Evolutionary conservation across 2,329 filamentous ascomycete genomes (phyloP), one percentile per base, ranked within the genome.

Genomic region (Botrytis tulipae): DNA sequence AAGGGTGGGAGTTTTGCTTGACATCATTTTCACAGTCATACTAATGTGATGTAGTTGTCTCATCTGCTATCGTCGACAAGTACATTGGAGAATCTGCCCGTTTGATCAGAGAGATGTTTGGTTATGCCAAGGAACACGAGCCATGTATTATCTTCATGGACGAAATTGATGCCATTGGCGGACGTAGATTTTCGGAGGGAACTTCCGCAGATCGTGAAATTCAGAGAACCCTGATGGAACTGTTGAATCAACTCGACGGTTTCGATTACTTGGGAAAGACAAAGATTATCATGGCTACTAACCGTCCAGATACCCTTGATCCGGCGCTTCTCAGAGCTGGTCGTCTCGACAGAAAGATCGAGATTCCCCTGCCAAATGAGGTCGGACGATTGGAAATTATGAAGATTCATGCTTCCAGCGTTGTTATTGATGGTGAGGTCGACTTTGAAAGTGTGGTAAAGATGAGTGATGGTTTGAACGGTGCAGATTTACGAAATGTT

Each of bases 141-240:
- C 96, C 96, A 57, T 99, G 96, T 83, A 99, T 99, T 83, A 99
- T 99, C 85, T 99, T 99, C 89, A 99, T 99, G 96, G 97, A 99
- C 87, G 96, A 99, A 85, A 99, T 99, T 82, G 96, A 99, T 82
- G 96, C 96, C 81, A 99, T 99, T 81, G 96, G 96, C 82, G 97
- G 97, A 76, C 90, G 97, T 80, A 90, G 96, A 80, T 99, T 99
- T 84, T 97, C 94, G 0, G 96, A 99, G 83, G 96, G 97, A 78
- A 99, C 96, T 70, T 97, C 94, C 74, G 96, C 96, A 69, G 96
- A 99, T 85, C 92, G 97, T 81, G 96, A 99, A 84, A 99, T 99
- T 79, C 96, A 99, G 85, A 92, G 96, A 81, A 99, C 96, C 51
- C 87, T 99, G 74, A 99, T 99, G 96, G 96, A 99, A 84, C 88